phyloP scores from a whole-genome alignment of 805 yeast genomes.

The Yamadazyma sp. region DNA sequence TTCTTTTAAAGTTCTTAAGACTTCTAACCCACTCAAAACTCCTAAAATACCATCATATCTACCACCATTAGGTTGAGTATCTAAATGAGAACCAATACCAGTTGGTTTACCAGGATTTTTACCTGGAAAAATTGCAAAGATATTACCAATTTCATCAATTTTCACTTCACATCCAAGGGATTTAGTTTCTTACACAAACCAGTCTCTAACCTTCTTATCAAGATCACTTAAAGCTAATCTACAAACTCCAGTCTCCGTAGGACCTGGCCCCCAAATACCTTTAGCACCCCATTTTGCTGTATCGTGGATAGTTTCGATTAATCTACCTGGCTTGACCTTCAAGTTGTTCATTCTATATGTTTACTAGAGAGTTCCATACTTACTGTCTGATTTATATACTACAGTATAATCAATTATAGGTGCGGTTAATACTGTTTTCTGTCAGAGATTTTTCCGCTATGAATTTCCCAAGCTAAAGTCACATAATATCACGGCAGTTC shows the following conservation, averaged over 20 bases:
- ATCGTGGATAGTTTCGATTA: slow-evolving; percentile 56
- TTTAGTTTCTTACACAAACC: slow-evolving; percentile 54
- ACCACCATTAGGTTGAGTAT: slow-evolving; percentile 75
- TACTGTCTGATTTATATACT: too few species aligned
- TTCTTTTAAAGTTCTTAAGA: slow-evolving; percentile 59
- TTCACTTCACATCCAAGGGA: slow-evolving; percentile 53
- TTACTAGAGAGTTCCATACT: too few species aligned
- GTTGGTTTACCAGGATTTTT: slow-evolving; percentile 47
- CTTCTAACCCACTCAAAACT: slow-evolving; percentile 62
- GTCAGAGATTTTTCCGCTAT: too few species aligned
- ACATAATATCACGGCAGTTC: too few species aligned
- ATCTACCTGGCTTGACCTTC: too few species aligned
- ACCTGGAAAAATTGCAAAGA: slow-evolving; percentile 63
- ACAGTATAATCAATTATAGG: too few species aligned
- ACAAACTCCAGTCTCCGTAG: slow-evolving; percentile 63
- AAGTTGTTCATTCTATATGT: too few species aligned
- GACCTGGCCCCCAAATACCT: slow-evolving; percentile 51
- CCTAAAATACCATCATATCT: slow-evolving; percentile 70
- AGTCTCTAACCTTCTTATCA: slow-evolving; percentile 60
- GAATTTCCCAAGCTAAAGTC: too few species aligned
- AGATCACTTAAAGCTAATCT: slow-evolving; percentile 60
- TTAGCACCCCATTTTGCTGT: slow-evolving; percentile 63
- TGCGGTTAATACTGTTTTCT: too few species aligned
- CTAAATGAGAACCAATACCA: slow-evolving; percentile 68
- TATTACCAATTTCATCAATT: slow-evolving; percentile 64